phyloP scores from a whole-genome alignment of 2,329 filamentous ascomycete species.

The Xylaria sp. region DNA sequence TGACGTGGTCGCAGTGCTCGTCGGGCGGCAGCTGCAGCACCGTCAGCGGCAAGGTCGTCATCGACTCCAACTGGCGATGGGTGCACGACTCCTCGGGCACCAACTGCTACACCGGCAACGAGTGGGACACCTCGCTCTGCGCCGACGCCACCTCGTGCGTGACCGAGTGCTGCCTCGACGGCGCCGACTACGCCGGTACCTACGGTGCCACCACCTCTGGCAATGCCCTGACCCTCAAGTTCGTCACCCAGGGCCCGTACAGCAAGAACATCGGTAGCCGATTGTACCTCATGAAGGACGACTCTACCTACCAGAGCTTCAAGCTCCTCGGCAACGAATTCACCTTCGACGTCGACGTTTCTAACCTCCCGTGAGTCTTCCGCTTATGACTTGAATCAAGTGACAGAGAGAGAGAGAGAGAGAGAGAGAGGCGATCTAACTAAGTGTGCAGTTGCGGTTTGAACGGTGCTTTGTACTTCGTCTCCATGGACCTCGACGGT shows the following conservation, averaged over 20 bases:
- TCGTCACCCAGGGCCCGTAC: slow-evolving; percentile 60
- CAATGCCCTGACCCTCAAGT: slow-evolving; percentile 60
- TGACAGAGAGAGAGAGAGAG: not conserved
- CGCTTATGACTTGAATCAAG: not conserved
- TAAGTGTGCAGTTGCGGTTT: slow-evolving; percentile 61
- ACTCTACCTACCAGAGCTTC: slow-evolving; percentile 67
- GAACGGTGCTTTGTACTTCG: slow-evolving; percentile 71
- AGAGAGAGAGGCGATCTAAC: slow-evolving; percentile 7
- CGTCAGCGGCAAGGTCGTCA: slow-evolving; percentile 56
- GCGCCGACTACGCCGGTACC: slow-evolving; percentile 57
- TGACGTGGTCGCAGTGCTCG: slow-evolving; percentile 60
- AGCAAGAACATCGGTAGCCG: slow-evolving; percentile 57
- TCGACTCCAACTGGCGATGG: slow-evolving; percentile 66
- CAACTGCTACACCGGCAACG: slow-evolving; percentile 62
- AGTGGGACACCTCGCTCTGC: slow-evolving; percentile 51
- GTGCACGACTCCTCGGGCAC: slow-evolving; percentile 55
- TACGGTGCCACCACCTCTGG: slow-evolving; percentile 60
- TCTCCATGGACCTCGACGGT: slow-evolving; percentile 66
- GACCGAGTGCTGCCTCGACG: slow-evolving; percentile 57
- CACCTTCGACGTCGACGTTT: slow-evolving; percentile 72
- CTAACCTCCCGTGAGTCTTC: slow-evolving; percentile 56
- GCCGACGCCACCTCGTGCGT: slow-evolving; percentile 54
- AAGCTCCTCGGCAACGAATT: slow-evolving; percentile 69
- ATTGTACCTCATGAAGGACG: slow-evolving; percentile 67
- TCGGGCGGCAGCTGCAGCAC: slow-evolving; percentile 56